Evolutionary conservation across 2,329 filamentous ascomycete species (phyloP), one percentile per base, ranked within the genome.

Genomic region (Sordariomycetes sp.): DNA sequence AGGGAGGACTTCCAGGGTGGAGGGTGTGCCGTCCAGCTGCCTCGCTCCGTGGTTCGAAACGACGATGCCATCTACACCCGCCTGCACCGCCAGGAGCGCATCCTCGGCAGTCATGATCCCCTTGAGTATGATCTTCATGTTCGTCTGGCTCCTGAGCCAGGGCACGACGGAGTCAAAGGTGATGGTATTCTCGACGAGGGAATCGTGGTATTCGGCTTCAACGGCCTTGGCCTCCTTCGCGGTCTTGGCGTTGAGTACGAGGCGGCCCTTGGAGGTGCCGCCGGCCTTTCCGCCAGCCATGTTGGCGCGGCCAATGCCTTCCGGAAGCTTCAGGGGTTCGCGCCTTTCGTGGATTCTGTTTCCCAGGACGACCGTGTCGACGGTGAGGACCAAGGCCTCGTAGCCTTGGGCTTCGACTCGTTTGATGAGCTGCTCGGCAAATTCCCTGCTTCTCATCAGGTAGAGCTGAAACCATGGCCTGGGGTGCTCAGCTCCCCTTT

Each of bases 81-180:
- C 48, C 32, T 79, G 65, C 25, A 77, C 65, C 3, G 75, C 75
- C 43, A 61, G 65, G 34, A 65, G 59, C 11, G 80, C 80, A 51
- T 86, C 82, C 26, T 64, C 61, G 0, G 72, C 70, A 11, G 70
- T 73, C 57, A 85, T 79, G n/a, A 86, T 72, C 0, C 81, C 81
- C 53, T 86, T 86, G 19, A 86, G 32, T 42, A 79, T 58, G 62
- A 85, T 43, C 47, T 76, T 59, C 73, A 68, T 37, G 63, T 57
- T 50, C 62, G 67, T 60, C 3, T 24, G 20, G 10, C 23, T 17
- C 10, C 76, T 71, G 21, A 82, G 49, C 76, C 79, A 84, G 9
- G 66, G 58, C 7, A 30, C 18, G 7, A 17, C 16, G 14, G 15
- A n/a, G 6, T 17, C 28, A n/a, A n/a, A 30, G 15, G 14, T 17